Evolutionary conservation across 148 eudicot species (phyloP), one percentile per base, ranked within the genome.

Genomic region (Pharnaceum exiguum): DNA sequence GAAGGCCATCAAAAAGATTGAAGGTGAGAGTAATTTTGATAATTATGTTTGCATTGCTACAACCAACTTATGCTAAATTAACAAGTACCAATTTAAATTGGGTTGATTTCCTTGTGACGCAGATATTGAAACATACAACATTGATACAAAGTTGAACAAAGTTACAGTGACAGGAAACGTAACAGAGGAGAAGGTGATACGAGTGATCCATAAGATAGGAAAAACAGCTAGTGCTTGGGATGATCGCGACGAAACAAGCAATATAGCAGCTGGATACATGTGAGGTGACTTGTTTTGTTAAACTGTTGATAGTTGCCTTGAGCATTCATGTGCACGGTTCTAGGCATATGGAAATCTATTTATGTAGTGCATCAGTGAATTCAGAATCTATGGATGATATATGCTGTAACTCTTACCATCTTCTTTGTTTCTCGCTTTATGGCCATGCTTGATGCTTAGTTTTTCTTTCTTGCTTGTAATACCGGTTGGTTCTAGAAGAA

Each of bases 101-200:
- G 10, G 11, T 18, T 56, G 30, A 44, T 33, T 28, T 57, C n/a
- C 1, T 23, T 5, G 3, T 18, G 26, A 29, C 35, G 50, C 73
- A 93, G 96, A 88, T 74, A 81, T 88, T 17, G 95, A 93, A 52
- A 85, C 96, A 21, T 93, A 93, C 27, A 73, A 88, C 57, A 44
- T 93, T 2, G 96, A 93, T 39, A 85, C 79, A 21, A 43, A 63
- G 61, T 75, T 75, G 12, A 85, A 81, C 63, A 93, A 91, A 75
- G 96, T 93, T 25, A 93, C 82, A 1, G 90, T 93, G 13, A 81
- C 98, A 0, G 98, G 98, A 11, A 85, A 85, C 16, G 90, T 93
- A 17, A 85, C 98, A 3, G 76, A 71, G 5, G 95, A 79, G 43
- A 71, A 82, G 66, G 87, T 88, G 23, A 69, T 79, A 10, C 78